Evolutionary conservation across 176 grass and related monocot species (phyloP).

Genomic region (Aechmea fasciata): DNA sequence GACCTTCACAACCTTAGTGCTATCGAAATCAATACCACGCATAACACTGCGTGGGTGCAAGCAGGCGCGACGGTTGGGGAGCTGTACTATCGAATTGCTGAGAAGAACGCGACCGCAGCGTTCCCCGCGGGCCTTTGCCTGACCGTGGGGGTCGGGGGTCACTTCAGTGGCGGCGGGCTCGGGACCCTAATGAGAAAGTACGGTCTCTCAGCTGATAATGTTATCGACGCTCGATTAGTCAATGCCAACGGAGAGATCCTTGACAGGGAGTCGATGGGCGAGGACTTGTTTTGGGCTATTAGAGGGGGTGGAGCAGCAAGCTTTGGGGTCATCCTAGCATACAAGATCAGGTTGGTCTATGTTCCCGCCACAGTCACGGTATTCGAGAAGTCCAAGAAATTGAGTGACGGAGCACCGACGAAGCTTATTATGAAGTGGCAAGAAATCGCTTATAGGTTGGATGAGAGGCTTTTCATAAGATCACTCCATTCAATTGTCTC

Average conservation of each 20-base stretch:
- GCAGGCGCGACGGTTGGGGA: constrained; percentile 34
- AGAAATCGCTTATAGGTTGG: constrained; percentile 18
- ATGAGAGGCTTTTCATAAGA: constrained; percentile 28
- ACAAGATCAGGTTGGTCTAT: constrained; percentile 22
- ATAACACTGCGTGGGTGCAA: constrained; percentile 29
- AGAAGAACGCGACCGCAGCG: constrained; percentile 14
- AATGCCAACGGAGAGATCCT: constrained; percentile 19
- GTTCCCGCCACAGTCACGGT: constrained; percentile 23
- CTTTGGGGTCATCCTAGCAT: constrained; percentile 32
- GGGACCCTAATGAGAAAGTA: constrained; percentile 34
- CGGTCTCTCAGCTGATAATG: constrained; percentile 18
- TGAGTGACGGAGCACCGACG: constrained; percentile 2
- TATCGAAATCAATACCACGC: constrained; percentile 5
- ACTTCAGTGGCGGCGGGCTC: constrained; percentile 30
- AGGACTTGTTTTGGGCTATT: constrained; percentile 36
- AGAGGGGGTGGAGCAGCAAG: constrained; percentile 31
- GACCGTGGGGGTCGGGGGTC: constrained; percentile 29
- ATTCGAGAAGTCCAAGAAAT: constrained; percentile 17
- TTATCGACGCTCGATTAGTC: constrained; percentile 23
- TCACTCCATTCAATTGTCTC: not conserved
- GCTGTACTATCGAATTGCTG: constrained; percentile 27
- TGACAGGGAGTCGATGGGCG: constrained; percentile 28
- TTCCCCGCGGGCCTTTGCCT: constrained; percentile 25
- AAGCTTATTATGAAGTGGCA: constrained; percentile 27
- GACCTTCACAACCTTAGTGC: constrained; percentile 21